phyloP scores from a whole-genome alignment of 352 stramenopile genomes.

The Globisporangium solare region DNA sequence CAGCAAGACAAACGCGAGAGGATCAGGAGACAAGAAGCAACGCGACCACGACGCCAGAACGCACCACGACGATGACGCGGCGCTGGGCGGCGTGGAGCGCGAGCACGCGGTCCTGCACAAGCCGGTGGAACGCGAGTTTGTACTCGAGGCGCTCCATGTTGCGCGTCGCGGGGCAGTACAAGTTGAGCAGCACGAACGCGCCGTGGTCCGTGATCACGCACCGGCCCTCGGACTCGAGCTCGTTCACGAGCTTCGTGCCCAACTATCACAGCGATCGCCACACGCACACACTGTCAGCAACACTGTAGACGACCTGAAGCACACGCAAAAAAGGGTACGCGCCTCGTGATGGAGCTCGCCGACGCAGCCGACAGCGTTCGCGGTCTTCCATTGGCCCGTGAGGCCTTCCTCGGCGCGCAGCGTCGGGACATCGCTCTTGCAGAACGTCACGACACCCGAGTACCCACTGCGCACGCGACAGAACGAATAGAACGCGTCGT shows the following conservation, averaged over 20 bases:
- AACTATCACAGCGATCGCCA: constrained; percentile 22
- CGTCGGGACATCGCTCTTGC: constrained; percentile 40
- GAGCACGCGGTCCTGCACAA: constrained; percentile 62
- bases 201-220: constrained; percentile 86
- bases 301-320: not conserved
- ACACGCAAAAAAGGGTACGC: not conserved
- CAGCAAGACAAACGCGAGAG: not conserved
- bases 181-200: constrained; percentile 87
- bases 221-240: constrained; percentile 76
- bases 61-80: constrained; percentile 62
- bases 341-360: constrained; percentile 49
- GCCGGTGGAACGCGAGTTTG: constrained; percentile 78
- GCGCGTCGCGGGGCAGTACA: constrained; percentile 79
- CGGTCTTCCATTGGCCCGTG: constrained; percentile 50
- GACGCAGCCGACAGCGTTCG: constrained; percentile 52
- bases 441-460: constrained; percentile 77
- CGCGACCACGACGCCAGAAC: not conserved
- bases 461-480: constrained; percentile 61
- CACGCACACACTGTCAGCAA: too few species aligned
- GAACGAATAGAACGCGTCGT: constrained; percentile 84
- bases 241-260: constrained; percentile 40
- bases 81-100: constrained; percentile 45
- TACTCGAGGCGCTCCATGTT: constrained; percentile 75
- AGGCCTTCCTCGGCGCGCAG: constrained; percentile 69
- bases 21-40: not conserved